phyloP scores from a whole-genome alignment of 2,329 filamentous ascomycete species.

The Cercospora sp. region DNA sequence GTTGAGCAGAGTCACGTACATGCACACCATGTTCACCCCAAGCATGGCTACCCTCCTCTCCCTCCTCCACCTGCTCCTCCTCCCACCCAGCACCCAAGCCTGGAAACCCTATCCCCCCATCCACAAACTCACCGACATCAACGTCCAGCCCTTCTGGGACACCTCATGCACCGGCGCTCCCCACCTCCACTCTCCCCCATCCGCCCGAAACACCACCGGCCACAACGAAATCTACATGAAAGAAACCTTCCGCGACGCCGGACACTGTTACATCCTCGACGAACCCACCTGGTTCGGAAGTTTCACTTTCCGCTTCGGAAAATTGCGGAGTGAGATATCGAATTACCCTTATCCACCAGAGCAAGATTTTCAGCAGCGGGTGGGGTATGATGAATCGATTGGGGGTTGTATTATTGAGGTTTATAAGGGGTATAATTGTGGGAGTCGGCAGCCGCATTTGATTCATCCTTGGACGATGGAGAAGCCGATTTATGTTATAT shows the following conservation, averaged over 20 bases:
- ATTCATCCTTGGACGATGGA: neutral
- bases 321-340: neutral
- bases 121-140: slow-evolving; percentile 3
- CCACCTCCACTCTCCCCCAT: neutral
- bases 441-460: neutral
- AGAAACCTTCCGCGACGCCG: neutral
- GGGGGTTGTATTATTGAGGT: neutral
- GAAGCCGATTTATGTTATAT: slow-evolving; percentile 6
- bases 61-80: neutral
- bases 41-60: neutral
- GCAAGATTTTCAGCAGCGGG: no score
- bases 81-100: neutral
- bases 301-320: neutral
- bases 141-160: neutral
- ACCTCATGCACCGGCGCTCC: neutral
- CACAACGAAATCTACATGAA: neutral
- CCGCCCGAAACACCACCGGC: neutral
- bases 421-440: neutral
- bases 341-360: neutral
- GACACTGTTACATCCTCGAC: neutral
- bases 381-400: neutral
- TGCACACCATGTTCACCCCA: neutral
- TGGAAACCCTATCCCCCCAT: neutral
- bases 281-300: neutral
- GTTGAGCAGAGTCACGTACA: neutral